These are phyloP conservation scores for Eleusine indica DNA, from an alignment of 176 grass and related monocot species.

Conservation along the genomic window DNA sequence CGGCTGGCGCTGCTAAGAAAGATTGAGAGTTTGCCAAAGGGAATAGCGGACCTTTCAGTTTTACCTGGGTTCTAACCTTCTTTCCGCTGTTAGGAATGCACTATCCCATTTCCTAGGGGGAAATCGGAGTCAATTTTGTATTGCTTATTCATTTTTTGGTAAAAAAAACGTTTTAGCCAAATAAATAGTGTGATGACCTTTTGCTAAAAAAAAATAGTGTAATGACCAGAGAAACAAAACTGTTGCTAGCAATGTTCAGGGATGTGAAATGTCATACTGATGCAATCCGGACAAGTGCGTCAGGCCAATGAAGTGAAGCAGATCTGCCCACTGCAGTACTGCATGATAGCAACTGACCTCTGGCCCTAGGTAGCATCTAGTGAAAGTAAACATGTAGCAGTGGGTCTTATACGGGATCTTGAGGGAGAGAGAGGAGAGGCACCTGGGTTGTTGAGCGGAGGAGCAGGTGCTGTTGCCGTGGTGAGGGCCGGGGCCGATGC, in stretches of 20 bases:
- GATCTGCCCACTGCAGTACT: too few relatives aligned
- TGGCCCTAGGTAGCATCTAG: too few relatives aligned
- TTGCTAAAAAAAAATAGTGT: neutral
- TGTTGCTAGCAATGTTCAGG: neutral
- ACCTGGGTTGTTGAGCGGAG: too few relatives aligned
- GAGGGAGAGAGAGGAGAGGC: too few relatives aligned
- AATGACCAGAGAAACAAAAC: neutral
- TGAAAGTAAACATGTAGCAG: too few relatives aligned
- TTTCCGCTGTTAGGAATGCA: neutral
- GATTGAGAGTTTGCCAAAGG: constrained; percentile 75
- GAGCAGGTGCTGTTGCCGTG: too few relatives aligned
- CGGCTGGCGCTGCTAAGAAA: constrained; percentile 73
- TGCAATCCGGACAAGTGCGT: too few relatives aligned
- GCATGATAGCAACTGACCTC: too few relatives aligned
- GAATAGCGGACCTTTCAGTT: constrained; percentile 83
- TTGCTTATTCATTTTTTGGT: constrained; percentile 16
- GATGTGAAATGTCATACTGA: too few relatives aligned
- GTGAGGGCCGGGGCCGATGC: too few relatives aligned
- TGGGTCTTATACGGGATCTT: too few relatives aligned
- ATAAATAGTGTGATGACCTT: neutral
- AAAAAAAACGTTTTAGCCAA: neutral
- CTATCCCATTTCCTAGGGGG: neutral
- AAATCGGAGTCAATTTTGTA: neutral
- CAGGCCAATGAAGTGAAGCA: too few relatives aligned
- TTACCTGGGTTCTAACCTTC: constrained; percentile 80